Percentiles rank a stretch among this genome's conserved stretches.
phyloP scores from a whole-genome alignment of 306 rosid genomes.

The Datisca glomerata region DNA sequence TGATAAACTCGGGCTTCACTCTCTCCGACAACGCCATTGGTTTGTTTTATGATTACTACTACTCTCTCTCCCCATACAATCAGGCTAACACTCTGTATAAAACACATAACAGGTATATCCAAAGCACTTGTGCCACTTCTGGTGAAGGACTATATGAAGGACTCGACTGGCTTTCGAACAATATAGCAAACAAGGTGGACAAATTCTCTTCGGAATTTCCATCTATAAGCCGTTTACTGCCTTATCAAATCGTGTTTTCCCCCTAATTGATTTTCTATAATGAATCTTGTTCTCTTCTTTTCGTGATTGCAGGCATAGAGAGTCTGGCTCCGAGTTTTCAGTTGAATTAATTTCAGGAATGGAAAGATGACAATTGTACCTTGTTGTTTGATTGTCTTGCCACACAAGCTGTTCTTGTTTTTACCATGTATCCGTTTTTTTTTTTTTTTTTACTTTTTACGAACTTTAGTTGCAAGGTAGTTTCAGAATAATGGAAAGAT shows the following conservation, averaged over 20 bases:
- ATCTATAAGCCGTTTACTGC: too few species aligned
- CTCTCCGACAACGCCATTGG: conserved; percentile 64
- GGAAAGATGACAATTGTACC: not conserved
- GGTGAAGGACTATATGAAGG: conserved; percentile 72
- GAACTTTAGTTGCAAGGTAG: too few species aligned
- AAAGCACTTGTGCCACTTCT: conserved; percentile 67
- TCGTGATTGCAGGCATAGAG: not conserved
- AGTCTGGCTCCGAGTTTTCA: not conserved
- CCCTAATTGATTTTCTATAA: not conserved
- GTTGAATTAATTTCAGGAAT: not conserved
- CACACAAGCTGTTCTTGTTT: not conserved
- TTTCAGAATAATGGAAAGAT: too few species aligned
- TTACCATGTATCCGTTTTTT: not conserved
- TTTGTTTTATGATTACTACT: conserved; percentile 8
- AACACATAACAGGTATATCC: conserved; percentile 41
- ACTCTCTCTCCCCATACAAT: not conserved
- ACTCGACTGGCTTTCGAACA: conserved; percentile 64
- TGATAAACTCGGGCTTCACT: conserved; percentile 51
- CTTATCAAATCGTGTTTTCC: not conserved
- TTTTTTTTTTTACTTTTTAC: too few species aligned
- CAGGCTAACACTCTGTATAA: not conserved
- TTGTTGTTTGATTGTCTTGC: not conserved
- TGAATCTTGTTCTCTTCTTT: not conserved
- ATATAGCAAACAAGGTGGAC: conserved; percentile 46
- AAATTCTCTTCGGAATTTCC: too few species aligned